These are phyloP conservation scores for Solanum appendiculatum DNA, from an alignment of 257 asterid genomes.

Conservation along the genomic window DNA sequence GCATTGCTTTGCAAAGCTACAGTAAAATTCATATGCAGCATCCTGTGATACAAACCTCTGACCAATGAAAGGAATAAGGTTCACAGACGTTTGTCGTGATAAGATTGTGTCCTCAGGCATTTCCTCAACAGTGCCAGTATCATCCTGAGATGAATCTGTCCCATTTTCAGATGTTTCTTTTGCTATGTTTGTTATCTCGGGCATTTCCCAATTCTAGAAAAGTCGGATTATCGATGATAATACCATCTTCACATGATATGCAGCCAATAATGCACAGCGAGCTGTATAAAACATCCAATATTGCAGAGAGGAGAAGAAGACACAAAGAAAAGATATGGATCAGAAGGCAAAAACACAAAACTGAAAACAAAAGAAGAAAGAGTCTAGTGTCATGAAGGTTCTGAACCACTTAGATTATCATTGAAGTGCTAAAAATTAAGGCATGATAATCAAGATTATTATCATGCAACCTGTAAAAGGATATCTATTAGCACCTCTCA, in stretches of 20 bases:
- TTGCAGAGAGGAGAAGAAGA: neutral
- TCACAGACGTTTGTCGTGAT: constrained; percentile 36
- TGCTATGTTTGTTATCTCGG: constrained; percentile 18
- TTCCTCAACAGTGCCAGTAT: constrained; percentile 48
- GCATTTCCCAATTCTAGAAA: constrained; percentile 15
- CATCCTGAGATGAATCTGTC: constrained; percentile 51
- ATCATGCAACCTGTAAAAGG: neutral
- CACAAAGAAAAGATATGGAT: neutral
- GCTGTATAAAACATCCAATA: neutral
- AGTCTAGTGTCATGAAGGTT: neutral
- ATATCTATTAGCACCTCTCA: neutral
- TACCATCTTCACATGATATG: neutral
- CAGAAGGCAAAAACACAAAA: neutral
- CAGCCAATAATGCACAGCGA: neutral
- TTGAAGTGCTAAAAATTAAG: neutral
- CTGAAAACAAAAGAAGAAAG: neutral
- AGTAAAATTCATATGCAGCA: constrained; percentile 85
- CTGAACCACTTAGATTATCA: neutral
- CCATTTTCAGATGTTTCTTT: constrained; percentile 38
- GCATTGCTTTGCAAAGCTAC: constrained; percentile 70
- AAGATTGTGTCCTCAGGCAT: constrained; percentile 48
- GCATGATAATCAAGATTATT: neutral
- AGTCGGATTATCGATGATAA: neutral
- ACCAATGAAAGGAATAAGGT: constrained; percentile 67
- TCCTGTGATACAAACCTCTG: constrained; percentile 80